Base-by-base conservation (phyloP, 768 basidiomycete species). In the Myochromella boudieri region DNA sequence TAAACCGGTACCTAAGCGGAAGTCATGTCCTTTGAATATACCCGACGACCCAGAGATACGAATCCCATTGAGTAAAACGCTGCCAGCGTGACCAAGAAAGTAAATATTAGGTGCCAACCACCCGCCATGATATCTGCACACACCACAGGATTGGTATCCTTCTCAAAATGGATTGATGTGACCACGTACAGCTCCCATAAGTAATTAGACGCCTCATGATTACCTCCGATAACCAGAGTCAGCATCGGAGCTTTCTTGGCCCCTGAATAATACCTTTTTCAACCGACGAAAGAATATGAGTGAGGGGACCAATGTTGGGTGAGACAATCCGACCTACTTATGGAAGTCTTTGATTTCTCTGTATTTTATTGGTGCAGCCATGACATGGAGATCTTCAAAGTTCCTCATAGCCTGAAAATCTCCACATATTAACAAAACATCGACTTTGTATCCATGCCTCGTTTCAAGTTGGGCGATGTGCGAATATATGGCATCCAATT, bases 81-180 rank as follows among this genome's bases (percentile, higher is more conserved):
- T 90, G 0, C 95, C 95, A 2, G 94, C 92, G 58, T 86, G 81
- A 0, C 97, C 97, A 2, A 99, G 79, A 64, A 90, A 98, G 67
- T 97, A 99, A 43, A 99, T 95, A 60, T 97, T 95, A 0, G 89
- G 90, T 0, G 95, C 97, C 9, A 98, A 67, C 95, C 95, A 98
- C 5, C 94, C 95, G 14, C 95, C 95, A 57, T 98, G 90, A 64
- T 93, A 97, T 47, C 92, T 95, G 43, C 25, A 37, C 31, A 38
- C 40, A 28, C 42, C 17, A 44, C 34, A 10, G 17, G 8, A 25
- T 11, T 7, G 21, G 37, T 12, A 38, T 14, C 10, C 31, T 2
- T 5, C 11, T 32, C 18, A 12, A 27, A 8, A 28, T n/a, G 42
- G 39, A 48, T 10, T 25, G 25, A 4, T 28, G 28, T 15, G 15